Conservation (phyloP, 2,329 filamentous ascomycete genomes). For the Colletotrichum siamense region DNA sequence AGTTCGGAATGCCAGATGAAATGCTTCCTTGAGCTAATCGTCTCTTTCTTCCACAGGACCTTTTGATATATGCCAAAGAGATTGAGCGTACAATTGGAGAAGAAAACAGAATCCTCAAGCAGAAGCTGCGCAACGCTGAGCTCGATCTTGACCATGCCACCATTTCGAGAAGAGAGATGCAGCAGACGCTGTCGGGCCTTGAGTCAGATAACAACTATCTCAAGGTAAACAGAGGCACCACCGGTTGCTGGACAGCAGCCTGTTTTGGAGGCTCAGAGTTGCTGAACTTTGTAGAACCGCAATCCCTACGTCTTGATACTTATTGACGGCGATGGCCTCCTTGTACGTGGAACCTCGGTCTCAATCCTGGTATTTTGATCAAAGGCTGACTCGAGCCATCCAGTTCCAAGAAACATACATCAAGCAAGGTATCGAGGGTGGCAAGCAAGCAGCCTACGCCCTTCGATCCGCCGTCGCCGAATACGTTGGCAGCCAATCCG, state of each 20-base stretch:
- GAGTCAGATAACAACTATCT: constrained; percentile 45
- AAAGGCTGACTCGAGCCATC: constrained; percentile 4
- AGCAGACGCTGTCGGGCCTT: constrained; percentile 48
- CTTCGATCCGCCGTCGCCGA: constrained; percentile 54
- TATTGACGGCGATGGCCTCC: constrained; percentile 68
- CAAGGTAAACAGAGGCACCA: constrained; percentile 44
- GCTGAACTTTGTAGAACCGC: constrained; percentile 42
- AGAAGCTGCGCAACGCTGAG: constrained; percentile 47
- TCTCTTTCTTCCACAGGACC: constrained; percentile 41
- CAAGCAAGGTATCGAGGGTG: constrained; percentile 59
- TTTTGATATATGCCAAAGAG: constrained; percentile 49
- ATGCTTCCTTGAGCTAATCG: neutral
- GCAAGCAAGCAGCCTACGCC: constrained; percentile 55
- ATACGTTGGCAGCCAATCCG: constrained; percentile 47
- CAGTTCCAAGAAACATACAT: constrained; percentile 65
- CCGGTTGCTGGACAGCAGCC: constrained; percentile 4
- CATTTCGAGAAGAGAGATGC: constrained; percentile 53
- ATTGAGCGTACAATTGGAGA: constrained; percentile 47
- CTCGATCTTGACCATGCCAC: constrained; percentile 58
- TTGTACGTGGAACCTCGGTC: constrained; percentile 44
- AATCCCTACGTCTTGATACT: constrained; percentile 66
- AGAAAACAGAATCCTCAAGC: constrained; percentile 48
- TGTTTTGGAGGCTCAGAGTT: neutral
- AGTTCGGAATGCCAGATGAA: neutral
- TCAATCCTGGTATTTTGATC: neutral